Percentiles rank a stretch among this genome's conserved stretches.
phyloP scores from a whole-genome alignment of 176 grass and related monocot genomes.

The Dendrocalamus sinicus region DNA sequence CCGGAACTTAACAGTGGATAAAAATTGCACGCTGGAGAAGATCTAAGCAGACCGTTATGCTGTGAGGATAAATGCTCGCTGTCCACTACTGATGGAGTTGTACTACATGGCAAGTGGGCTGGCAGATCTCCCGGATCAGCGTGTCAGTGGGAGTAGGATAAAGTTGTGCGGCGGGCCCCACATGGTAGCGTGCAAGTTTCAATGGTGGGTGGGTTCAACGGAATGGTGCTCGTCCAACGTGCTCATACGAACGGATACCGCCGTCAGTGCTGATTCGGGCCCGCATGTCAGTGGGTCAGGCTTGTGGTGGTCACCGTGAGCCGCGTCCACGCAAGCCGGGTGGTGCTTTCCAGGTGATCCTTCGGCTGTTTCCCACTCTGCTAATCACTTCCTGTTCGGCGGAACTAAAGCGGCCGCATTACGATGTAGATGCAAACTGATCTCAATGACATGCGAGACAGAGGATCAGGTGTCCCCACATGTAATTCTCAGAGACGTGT shows the following conservation, averaged over 20 bases:
- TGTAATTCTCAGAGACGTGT: not conserved
- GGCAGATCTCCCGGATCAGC: slow-evolving; percentile 39
- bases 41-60: not conserved
- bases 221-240: slow-evolving; percentile 14
- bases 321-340: slow-evolving; percentile 37
- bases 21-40: too few relatives aligned
- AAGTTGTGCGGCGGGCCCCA: not conserved
- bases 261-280: not conserved
- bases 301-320: slow-evolving; percentile 13
- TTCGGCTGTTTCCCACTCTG: not conserved
- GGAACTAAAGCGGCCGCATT: not conserved
- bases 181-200: slow-evolving; percentile 28
- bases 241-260: slow-evolving; percentile 11
- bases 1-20: too few relatives aligned
- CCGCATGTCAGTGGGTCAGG: not conserved
- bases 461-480: not conserved
- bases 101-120: slow-evolving; percentile 47
- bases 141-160: slow-evolving; percentile 43
- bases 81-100: not conserved
- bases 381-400: not conserved
- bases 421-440: not conserved
- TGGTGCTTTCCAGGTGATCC: slow-evolving; percentile 23
- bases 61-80: slow-evolving; percentile 33
- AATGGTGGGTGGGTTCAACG: slow-evolving; percentile 13
- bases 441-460: slow-evolving; percentile 8